Percentiles rank a stretch among this genome's conserved stretches.
Evolutionary conservation across 768 basidiomycete species (phyloP).

Genomic region (Ramaria rubella): DNA sequence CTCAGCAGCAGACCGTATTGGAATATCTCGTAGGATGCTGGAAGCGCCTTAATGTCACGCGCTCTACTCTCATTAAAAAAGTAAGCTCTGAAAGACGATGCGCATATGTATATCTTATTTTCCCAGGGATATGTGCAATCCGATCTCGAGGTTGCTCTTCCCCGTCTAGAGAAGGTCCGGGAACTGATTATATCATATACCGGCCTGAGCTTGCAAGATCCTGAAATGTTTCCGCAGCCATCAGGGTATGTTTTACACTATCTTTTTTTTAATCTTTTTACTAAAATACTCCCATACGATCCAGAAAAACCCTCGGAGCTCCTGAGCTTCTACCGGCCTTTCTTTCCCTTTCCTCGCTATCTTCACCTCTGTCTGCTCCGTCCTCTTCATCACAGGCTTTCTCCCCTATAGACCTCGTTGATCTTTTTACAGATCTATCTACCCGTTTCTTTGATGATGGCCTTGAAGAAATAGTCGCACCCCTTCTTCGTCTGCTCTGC

Average conservation of each 20-base stretch:
- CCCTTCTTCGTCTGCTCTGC: constrained; percentile 55
- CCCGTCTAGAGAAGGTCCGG: constrained; percentile 68
- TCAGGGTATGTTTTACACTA: constrained; percentile 43
- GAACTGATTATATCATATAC: constrained; percentile 82
- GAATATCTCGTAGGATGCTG: constrained; percentile 89
- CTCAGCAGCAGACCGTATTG: constrained; percentile 70
- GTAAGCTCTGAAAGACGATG: not conserved
- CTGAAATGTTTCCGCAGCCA: constrained; percentile 93
- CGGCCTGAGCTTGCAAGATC: constrained; percentile 84
- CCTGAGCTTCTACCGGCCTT: constrained; percentile 79
- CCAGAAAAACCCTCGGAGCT: constrained; percentile 65
- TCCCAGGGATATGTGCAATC: constrained; percentile 52
- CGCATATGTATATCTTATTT: not conserved
- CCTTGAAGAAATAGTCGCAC: constrained; percentile 71
- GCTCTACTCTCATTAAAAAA: constrained; percentile 33
- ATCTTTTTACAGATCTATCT: constrained; percentile 79
- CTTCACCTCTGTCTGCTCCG: constrained; percentile 53
- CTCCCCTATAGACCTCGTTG: constrained; percentile 60
- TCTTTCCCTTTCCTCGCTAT: constrained; percentile 62
- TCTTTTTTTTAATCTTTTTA: not conserved
- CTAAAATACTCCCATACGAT: constrained; percentile 1
- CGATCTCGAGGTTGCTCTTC: constrained; percentile 54
- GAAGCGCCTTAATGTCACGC: constrained; percentile 69
- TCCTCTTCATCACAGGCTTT: constrained; percentile 46
- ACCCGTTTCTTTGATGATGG: constrained; percentile 74